These are phyloP conservation scores for Podila horticola DNA, from an alignment of 192 early-diverging fungal genomes.

Conservation along the genomic window DNA sequence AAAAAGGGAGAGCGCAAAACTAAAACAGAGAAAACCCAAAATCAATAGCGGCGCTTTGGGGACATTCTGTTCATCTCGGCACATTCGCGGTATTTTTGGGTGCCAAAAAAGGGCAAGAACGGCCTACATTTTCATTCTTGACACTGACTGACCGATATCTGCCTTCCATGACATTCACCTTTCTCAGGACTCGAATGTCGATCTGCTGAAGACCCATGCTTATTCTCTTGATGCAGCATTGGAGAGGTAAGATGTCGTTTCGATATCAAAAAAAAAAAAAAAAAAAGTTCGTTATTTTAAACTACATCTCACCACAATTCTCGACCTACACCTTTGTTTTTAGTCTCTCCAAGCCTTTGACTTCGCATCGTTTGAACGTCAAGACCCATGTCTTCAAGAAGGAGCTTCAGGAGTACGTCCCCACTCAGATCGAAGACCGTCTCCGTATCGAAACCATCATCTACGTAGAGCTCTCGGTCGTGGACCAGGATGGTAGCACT, in stretches of 20 bases:
- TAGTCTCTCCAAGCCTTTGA: slow-evolving; percentile 18
- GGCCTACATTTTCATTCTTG: background rate
- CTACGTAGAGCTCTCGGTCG: slow-evolving; percentile 51
- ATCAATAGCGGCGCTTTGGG: no score
- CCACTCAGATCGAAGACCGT: slow-evolving; percentile 53
- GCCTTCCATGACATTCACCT: background rate
- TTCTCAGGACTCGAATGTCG: background rate
- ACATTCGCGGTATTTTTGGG: no score
- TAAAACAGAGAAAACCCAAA: background rate
- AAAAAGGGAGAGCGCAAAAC: background rate
- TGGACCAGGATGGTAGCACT: slow-evolving; percentile 19
- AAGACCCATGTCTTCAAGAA: slow-evolving; percentile 54
- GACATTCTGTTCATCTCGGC: no score
- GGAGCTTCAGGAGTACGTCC: slow-evolving; percentile 49
- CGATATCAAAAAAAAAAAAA: background rate
- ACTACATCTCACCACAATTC: background rate
- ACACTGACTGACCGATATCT: background rate
- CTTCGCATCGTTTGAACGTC: slow-evolving; percentile 43
- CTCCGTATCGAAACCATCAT: slow-evolving; percentile 53
- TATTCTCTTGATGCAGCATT: slow-evolving; percentile 2
- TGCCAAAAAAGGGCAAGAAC: no score
- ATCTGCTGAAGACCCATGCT: background rate
- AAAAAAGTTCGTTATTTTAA: no score
- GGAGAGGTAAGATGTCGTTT: background rate
- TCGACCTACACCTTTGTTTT: background rate